Evolutionary conservation across 2,329 filamentous ascomycete genomes (phyloP).

Genomic region (Raffaelea albimanens): DNA sequence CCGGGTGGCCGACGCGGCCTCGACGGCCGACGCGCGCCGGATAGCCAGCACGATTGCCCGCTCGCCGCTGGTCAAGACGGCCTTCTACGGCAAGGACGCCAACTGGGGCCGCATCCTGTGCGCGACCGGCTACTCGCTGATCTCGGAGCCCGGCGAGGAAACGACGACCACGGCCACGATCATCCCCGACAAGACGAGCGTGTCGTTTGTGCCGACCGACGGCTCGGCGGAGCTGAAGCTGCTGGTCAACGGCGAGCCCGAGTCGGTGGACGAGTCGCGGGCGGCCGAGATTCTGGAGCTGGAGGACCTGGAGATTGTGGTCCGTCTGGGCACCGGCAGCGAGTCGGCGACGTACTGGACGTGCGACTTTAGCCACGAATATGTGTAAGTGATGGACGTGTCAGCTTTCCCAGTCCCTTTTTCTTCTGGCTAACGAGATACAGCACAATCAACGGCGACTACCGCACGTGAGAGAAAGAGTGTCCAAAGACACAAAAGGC

Average conservation of each 20-base stretch:
- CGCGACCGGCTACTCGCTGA: constrained; percentile 73
- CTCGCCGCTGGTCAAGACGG: constrained; percentile 93
- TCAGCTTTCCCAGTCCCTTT: no score
- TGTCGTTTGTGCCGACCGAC: constrained; percentile 70
- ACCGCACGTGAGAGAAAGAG: constrained; percentile 40
- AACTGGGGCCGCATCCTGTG: constrained; percentile 98
- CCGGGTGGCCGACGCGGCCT: constrained; percentile 63
- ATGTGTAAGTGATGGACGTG: constrained; percentile 42
- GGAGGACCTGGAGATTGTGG: constrained; percentile 71
- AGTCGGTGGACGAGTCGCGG: constrained; percentile 65
- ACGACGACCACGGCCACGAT: constrained; percentile 32
- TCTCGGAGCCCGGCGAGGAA: constrained; percentile 47
- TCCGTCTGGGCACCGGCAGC: constrained; percentile 59
- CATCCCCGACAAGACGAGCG: constrained; percentile 60
- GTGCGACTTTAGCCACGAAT: constrained; percentile 81
- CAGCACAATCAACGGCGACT: constrained; percentile 57
- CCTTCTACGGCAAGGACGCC: constrained; percentile 90
- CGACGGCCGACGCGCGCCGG: constrained; percentile 61
- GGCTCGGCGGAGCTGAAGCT: constrained; percentile 69
- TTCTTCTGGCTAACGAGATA: constrained; percentile 8
- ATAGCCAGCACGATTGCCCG: constrained; percentile 83
- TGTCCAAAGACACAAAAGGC: neutral
- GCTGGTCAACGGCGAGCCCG: constrained; percentile 70
- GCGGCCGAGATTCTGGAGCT: constrained; percentile 69
- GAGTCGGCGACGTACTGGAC: constrained; percentile 71